Conservation (phyloP, 2,329 filamentous ascomycete species). For the Arthrobotrys pseudoclavata region DNA sequence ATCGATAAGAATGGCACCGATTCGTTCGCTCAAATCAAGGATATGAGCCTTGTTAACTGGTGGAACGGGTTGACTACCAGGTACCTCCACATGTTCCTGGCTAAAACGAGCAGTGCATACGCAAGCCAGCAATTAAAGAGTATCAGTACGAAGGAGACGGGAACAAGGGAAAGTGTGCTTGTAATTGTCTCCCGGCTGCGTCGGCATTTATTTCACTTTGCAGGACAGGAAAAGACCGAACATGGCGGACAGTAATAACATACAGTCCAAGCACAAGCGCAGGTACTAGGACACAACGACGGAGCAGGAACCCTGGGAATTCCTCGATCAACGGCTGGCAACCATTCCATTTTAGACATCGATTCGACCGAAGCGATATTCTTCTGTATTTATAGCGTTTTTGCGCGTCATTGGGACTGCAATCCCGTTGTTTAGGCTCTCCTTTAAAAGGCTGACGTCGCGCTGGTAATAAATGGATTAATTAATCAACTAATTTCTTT, state of each 20-base stretch:
- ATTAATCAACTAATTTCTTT: not conserved
- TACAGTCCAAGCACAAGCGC: not conserved
- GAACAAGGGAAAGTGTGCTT: not conserved
- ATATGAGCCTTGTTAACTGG: not conserved
- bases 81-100: constrained; percentile 12
- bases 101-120: constrained; percentile 17
- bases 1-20: constrained; percentile 7
- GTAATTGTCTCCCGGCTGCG: constrained; percentile 12
- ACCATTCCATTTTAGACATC: constrained; percentile 23
- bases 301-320: not conserved
- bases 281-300: not conserved
- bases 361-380: not conserved
- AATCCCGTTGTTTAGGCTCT: not conserved
- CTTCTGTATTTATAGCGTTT: constrained; percentile 29
- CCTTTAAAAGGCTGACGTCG: constrained; percentile 21
- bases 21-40: constrained; percentile 2
- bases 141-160: not conserved
- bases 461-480: not conserved
- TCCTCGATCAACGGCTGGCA: constrained; percentile 21
- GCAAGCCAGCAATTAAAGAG: constrained; percentile 8
- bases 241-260: constrained; percentile 10
- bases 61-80: not conserved
- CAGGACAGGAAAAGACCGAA: constrained; percentile 18
- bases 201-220: constrained; percentile 24
- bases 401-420: constrained; percentile 25